A percentile compares a stretch with the other conserved stretches of the same genome.
These are phyloP conservation scores for Cnidoscolus chayamansa DNA, from an alignment of 441 rosid species.

Conservation along the genomic window DNA sequence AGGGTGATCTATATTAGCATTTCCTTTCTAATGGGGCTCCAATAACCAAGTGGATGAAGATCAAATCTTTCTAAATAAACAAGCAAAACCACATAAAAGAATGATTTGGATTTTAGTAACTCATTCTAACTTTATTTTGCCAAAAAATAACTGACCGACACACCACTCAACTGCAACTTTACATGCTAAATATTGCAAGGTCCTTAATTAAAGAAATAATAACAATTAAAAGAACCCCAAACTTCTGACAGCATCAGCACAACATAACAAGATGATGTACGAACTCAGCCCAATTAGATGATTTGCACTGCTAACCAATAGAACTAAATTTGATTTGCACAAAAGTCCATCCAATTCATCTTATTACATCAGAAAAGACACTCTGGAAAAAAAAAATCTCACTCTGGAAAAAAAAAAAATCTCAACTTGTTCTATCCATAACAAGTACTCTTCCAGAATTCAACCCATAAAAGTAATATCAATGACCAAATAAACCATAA, in stretches of 20 bases:
- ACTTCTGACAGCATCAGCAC: not conserved
- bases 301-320: slow-evolving; percentile 4
- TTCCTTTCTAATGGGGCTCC: too few relatives aligned
- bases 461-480: not conserved
- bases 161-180: too few relatives aligned
- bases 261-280: not conserved
- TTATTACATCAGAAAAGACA: not conserved
- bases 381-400: not conserved
- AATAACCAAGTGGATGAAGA: not conserved
- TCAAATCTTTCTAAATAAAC: not conserved
- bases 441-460: too few relatives aligned
- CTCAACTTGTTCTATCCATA: not conserved
- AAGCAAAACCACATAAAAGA: not conserved
- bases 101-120: not conserved
- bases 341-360: slow-evolving; percentile 1
- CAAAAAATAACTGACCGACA: not conserved
- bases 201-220: too few relatives aligned
- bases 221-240: not conserved
- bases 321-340: not conserved
- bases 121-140: not conserved
- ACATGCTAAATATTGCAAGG: too few relatives aligned
- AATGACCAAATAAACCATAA: not conserved
- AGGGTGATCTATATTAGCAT: too few relatives aligned
- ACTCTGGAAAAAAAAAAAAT: not conserved
- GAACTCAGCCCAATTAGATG: not conserved